Evolutionary conservation across 306 rosid genomes (phyloP), one percentile per base, ranked within the genome.

Genomic region (Malus fusca): DNA sequence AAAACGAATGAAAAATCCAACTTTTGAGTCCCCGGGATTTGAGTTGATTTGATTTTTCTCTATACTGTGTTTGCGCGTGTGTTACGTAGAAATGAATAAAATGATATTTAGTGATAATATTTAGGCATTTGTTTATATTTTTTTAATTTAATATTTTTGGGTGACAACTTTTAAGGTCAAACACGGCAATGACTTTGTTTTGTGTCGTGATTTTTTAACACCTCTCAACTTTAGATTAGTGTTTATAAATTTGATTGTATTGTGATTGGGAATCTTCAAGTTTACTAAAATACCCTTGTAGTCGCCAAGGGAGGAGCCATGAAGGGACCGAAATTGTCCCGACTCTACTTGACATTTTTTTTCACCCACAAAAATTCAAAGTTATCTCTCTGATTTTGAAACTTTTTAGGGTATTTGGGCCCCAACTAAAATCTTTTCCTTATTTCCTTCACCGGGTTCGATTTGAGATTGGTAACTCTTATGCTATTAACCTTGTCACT

Each of bases 111-210:
- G 21, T 51, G 55, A 19, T 40, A 7, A 51, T 23, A 19, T 18
- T 21, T 78, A 26, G 55, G 19, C 66, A 64, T 53, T 10, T 15
- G 2, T 25, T 11, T n/a, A 60, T 60, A 60, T 42, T 21, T 51
- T 26, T 19, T 9, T 11, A 68, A 42, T 71, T 37, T 70, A 43
- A 22, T 37, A 52, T 65, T 64, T 69, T 65, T 17, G 75, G 40
- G 62, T 25, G 78, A 69, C 68, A 21, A 80, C 78, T 77, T 78
- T 60, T 11, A 62, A 78, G 85, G 96, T 95, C 98, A 87, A 90
- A 92, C 98, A 95, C 93, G 97, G 92, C 97, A 85, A 90, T 84
- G 93, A 80, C 89, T 88, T 74, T 46, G 75, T 26, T 58, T 67
- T 67, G 25, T 18, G 85, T 73, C 68, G 86, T 78, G 80, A 84